A percentile compares a stretch with the other conserved stretches of the same genome.
These are phyloP conservation scores for Alternaria consortialis DNA, from an alignment of 2,329 filamentous ascomycete species.

Conservation along the genomic window DNA sequence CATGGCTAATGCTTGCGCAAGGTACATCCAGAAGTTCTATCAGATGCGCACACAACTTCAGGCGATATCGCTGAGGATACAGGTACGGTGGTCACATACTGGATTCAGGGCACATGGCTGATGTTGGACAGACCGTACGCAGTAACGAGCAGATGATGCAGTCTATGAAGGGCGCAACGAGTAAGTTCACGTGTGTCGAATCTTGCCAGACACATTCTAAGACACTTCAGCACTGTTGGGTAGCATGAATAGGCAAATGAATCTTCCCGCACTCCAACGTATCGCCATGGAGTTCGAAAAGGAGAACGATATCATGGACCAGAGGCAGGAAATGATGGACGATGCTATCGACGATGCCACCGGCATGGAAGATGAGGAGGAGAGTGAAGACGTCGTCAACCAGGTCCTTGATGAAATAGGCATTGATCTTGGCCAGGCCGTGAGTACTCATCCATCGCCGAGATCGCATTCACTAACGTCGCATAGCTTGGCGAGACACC, in stretches of 20 bases:
- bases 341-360: conserved; percentile 98
- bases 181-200: conserved; percentile 25
- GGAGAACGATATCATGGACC: conserved; percentile 99
- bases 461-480: conserved; percentile 20
- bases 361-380: conserved; percentile 88
- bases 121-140: conserved; percentile 77
- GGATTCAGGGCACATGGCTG: conserved; percentile 15
- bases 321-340: conserved; percentile 99
- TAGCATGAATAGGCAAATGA: conserved; percentile 98
- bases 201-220: conserved; percentile 21
- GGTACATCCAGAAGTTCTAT: conserved; percentile 98
- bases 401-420: conserved; percentile 97
- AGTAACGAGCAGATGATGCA: conserved; percentile 99
- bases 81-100: conserved; percentile 65
- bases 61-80: conserved; percentile 92
- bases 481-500: conserved; percentile 89
- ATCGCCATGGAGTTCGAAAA: conserved; percentile 99
- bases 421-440: conserved; percentile 87
- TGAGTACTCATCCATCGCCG: conserved; percentile 58
- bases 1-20: conserved; percentile 44
- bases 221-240: conserved; percentile 72
- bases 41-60: conserved; percentile 97
- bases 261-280: conserved; percentile 89
- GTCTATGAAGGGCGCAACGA: conserved; percentile 96
- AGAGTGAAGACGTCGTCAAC: conserved; percentile 95